Percentiles rank a stretch among this genome's conserved stretches.
Evolutionary conservation across 2,329 filamentous ascomycete species (phyloP).

Genomic region (Colletotrichum costaricense): DNA sequence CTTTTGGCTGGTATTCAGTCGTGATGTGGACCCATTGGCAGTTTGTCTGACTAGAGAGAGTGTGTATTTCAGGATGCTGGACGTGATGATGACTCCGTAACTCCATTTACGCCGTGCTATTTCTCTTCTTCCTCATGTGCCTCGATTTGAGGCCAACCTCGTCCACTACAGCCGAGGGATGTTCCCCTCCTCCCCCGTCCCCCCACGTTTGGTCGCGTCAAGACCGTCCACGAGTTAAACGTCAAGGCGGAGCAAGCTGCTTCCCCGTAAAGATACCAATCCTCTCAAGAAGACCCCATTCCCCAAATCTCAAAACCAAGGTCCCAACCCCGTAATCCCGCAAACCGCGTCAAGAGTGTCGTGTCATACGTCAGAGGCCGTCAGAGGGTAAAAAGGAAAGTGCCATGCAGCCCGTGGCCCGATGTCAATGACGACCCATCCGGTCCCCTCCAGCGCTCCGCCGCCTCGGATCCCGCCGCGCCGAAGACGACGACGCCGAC

Average conservation of each 20-base stretch:
- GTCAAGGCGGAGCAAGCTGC: not conserved
- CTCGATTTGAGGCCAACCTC: no score
- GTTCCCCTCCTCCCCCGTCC: no score
- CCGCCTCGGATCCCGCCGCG: constrained; percentile 20
- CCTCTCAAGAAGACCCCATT: not conserved
- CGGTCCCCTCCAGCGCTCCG: constrained; percentile 37
- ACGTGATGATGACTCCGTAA: not conserved
- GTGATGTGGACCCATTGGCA: not conserved
- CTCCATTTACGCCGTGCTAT: not conserved
- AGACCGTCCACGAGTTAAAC: not conserved
- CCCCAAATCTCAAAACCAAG: not conserved
- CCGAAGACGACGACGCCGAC: constrained; percentile 6
- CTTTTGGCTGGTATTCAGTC: not conserved
- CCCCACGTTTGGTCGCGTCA: no score
- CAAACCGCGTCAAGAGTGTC: not conserved
- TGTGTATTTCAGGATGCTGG: not conserved
- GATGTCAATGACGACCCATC: constrained; percentile 15
- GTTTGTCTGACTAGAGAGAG: no score
- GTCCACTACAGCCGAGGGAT: no score
- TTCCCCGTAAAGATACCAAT: not conserved
- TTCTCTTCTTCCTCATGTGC: not conserved
- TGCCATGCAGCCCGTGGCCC: no score
- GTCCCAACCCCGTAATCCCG: not conserved
- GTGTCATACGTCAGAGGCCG: no score
- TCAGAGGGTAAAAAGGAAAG: no score